These are phyloP conservation scores for Tephrocybe sp. DNA, from an alignment of 768 basidiomycete species.

Conservation along the genomic window DNA sequence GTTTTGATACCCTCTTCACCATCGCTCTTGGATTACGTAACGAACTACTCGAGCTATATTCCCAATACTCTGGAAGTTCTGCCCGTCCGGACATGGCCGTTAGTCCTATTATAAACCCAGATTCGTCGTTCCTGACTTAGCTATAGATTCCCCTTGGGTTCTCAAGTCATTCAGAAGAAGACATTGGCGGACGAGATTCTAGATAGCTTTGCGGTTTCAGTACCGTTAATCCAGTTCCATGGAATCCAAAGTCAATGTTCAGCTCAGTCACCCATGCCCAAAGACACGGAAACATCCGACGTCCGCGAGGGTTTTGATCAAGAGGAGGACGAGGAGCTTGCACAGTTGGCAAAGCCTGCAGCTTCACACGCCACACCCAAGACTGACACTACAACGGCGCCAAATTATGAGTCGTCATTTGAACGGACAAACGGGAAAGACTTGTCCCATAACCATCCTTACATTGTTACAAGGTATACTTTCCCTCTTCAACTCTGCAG, in stretches of 20 bases:
- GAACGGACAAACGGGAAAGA: no score
- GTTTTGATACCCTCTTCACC: slow-evolving; percentile 10
- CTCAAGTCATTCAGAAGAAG: background rate
- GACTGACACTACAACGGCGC: no score
- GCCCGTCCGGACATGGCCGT: slow-evolving; percentile 12
- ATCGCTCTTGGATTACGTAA: slow-evolving; percentile 5
- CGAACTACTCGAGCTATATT: slow-evolving; percentile 12
- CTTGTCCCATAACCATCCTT: slow-evolving; percentile 20
- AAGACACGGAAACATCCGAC: background rate
- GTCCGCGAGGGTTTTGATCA: background rate
- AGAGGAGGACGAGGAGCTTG: background rate
- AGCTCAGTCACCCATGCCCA: slow-evolving; percentile 5
- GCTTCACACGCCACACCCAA: no score
- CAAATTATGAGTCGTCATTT: no score
- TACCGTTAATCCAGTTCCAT: slow-evolving; percentile 30
- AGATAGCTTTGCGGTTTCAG: slow-evolving; percentile 24
- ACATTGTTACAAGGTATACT: slow-evolving; percentile 28
- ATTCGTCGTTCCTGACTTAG: background rate
- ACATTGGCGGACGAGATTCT: background rate
- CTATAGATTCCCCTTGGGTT: slow-evolving; percentile 6
- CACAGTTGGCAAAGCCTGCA: no score
- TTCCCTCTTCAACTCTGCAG: background rate
- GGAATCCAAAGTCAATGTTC: slow-evolving; percentile 20
- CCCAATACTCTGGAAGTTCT: slow-evolving; percentile 2
- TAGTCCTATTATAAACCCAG: background rate